Base-by-base conservation (phyloP, 1,139 yeast species). In the Protomyces arabidopsidicola region DNA sequence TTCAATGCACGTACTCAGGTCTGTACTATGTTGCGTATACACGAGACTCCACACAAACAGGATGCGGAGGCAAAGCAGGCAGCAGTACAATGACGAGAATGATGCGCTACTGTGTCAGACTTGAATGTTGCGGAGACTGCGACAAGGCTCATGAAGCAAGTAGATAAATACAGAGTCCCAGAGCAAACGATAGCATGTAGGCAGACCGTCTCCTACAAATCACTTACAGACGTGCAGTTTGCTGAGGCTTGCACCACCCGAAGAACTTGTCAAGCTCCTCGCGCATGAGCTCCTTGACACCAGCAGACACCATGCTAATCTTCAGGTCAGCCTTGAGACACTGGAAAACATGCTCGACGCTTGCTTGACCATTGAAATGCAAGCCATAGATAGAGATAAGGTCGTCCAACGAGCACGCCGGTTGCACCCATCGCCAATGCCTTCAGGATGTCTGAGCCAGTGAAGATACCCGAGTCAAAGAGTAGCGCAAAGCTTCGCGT, bases 331-430 rank as follows among this genome's bases (percentile, higher is more conserved):
- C 70, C 55, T 68, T 53, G n/a, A 68, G 54, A 50, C 68, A 62
- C 34, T 62, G 50, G 39, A 68, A 45, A 6, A 68, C 70, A 88
- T 85, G 20, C 64, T 79, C 78, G 16, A 90, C 96, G 66, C 97
- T 97, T 3, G 80, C 84, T 67, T 82, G 88, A 8, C 93, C 93
- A 68, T 84, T 86, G 0, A 86, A 79, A 12, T 88, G 82, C 83
- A 86, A 84, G 60, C 90, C 89, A 69, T 86, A 87, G 55, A 69
- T 86, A 87, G 55, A 86, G 75, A 76, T 85, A 85, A 9, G 91
- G 90, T 65, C 93, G 77, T 18, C 93, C 93, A 60, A 87, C 76
- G 10, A 90, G 90, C 4, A 87, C 90, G 9, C 89, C 88, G 66
- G 82, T 82, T 54, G 91, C 93, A 14, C 93, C 93, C 27, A 87